Evolutionary conservation across 768 basidiomycete species (phyloP), one percentile per base, ranked within the genome.

Genomic region (Russula ochroleuca): DNA sequence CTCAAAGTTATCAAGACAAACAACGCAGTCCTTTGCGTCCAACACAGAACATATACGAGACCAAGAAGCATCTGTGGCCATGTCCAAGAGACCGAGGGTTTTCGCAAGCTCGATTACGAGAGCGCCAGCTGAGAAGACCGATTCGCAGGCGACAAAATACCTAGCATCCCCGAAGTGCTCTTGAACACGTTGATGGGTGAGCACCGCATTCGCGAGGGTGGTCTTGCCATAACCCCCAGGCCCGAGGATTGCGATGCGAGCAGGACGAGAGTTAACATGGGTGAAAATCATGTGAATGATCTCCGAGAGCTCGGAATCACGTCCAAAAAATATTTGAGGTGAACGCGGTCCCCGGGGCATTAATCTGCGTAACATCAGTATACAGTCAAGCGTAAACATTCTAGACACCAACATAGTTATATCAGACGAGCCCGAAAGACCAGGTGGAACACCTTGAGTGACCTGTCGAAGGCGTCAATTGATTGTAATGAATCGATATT

Each of bases 171-270:
- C 37, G 14, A 61, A 61, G 37, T 54, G 40, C 13, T 53, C 19
- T 33, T 7, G 21, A 10, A 61, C 28, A 13, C 41, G 40, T 11
- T 9, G 21, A 43, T 61, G 40, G 13, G 51, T 61, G 25, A 61
- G 43, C 28, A 61, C 51, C 1, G 60, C 51, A 15, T 52, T 50
- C 8, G 51, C 50, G 19, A 61, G 59, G 10, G 50, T 51, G 17
- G 38, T 52, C 25, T 61, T 61, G 5, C 59, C 59, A 37, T 51
- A 35, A 21, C 59, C 59, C 19, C 50, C 50, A 3, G 50, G 50
- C 4, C 59, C 59, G n/a, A 61, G 48, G 10, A 61, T 61, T 5
- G 59, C 59, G 2, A 51, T 38, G 10, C 49, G 59, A 13, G 59
- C 59, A 41, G 57, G 57, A 56, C 8, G 14, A 13, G 55, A 56